phyloP scores from a whole-genome alignment of 2,329 filamentous ascomycete species.

The Colletotrichum cordylinicola region DNA sequence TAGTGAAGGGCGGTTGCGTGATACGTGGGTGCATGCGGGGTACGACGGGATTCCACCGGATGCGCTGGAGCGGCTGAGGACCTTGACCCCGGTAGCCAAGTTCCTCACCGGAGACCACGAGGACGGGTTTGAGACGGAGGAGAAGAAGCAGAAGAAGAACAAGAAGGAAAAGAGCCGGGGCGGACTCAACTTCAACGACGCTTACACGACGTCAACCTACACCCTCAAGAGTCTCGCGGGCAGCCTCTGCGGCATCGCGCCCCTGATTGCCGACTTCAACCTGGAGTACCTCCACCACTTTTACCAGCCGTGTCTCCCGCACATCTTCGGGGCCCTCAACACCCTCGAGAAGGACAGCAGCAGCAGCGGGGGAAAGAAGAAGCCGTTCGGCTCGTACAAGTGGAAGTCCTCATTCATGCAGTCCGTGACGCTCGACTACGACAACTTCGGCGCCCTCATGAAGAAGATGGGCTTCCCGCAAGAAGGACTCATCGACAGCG shows the following conservation, averaged over 20 bases:
- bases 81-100: slow-evolving; percentile 25
- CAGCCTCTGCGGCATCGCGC: slow-evolving; percentile 38
- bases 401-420: slow-evolving; percentile 24
- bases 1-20: slow-evolving; percentile 27
- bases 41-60: slow-evolving; percentile 30
- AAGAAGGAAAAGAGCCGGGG: slow-evolving; percentile 16
- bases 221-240: slow-evolving; percentile 40
- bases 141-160: neutral
- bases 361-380: neutral
- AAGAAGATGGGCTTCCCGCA: slow-evolving; percentile 26
- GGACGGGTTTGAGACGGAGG: neutral
- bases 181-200: slow-evolving; percentile 36
- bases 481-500: slow-evolving; percentile 4
- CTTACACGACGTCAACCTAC: slow-evolving; percentile 37
- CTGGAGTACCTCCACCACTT: slow-evolving; percentile 39
- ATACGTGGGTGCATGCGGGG: slow-evolving; percentile 8
- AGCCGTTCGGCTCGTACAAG: slow-evolving; percentile 14
- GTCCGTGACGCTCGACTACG: slow-evolving; percentile 23
- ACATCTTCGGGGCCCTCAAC: slow-evolving; percentile 25
- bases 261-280: slow-evolving; percentile 39
- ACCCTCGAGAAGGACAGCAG: neutral
- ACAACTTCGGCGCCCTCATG: slow-evolving; percentile 21
- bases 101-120: slow-evolving; percentile 10
- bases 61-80: slow-evolving; percentile 28
- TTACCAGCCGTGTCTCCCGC: slow-evolving; percentile 43